Evolutionary conservation across 208 protist genomes (phyloP).

Genomic region (Leishmania guyanensis): DNA sequence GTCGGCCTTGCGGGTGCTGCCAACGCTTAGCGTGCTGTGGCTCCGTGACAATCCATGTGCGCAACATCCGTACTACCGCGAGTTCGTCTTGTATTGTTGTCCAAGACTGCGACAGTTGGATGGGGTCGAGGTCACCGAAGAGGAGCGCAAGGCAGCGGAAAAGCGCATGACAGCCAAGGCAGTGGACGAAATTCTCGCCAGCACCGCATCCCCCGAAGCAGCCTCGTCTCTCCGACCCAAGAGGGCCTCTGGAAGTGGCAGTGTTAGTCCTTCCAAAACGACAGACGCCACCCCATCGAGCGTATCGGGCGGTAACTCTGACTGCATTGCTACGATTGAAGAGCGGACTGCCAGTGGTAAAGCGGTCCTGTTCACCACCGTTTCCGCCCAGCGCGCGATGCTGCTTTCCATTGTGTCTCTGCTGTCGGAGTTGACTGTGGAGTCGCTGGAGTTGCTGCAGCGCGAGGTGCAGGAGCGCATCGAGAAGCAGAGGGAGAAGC

Average conservation of each 20-base stretch:
- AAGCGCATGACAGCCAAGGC: slow-evolving; percentile 56
- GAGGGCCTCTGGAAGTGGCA: slow-evolving; percentile 16
- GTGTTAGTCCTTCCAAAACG: neutral
- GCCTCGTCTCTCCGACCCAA: slow-evolving; percentile 4
- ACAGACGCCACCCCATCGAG: slow-evolving; percentile 9
- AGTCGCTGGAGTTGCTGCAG: slow-evolving; percentile 80
- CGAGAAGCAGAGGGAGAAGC: slow-evolving; percentile 40
- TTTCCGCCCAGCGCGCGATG: slow-evolving; percentile 77
- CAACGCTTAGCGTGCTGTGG: slow-evolving; percentile 88
- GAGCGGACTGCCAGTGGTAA: slow-evolving; percentile 31
- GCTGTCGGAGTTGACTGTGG: slow-evolving; percentile 80
- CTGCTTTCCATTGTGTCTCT: slow-evolving; percentile 82
- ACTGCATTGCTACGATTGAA: slow-evolving; percentile 19
- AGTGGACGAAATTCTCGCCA: slow-evolving; percentile 67
- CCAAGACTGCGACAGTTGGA: slow-evolving; percentile 87
- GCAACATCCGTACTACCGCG: slow-evolving; percentile 78
- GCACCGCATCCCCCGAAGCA: neutral
- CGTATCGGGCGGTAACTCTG: neutral
- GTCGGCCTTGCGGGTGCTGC: slow-evolving; percentile 61
- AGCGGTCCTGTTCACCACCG: slow-evolving; percentile 46
- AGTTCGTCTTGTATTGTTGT: slow-evolving; percentile 87
- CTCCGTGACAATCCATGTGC: slow-evolving; percentile 93
- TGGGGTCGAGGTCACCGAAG: slow-evolving; percentile 69
- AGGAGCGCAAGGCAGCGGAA: slow-evolving; percentile 60
- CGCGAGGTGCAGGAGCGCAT: slow-evolving; percentile 71